phyloP scores from a whole-genome alignment of 2,329 filamentous ascomycete species.

The Penicillium psychrosexuale region DNA sequence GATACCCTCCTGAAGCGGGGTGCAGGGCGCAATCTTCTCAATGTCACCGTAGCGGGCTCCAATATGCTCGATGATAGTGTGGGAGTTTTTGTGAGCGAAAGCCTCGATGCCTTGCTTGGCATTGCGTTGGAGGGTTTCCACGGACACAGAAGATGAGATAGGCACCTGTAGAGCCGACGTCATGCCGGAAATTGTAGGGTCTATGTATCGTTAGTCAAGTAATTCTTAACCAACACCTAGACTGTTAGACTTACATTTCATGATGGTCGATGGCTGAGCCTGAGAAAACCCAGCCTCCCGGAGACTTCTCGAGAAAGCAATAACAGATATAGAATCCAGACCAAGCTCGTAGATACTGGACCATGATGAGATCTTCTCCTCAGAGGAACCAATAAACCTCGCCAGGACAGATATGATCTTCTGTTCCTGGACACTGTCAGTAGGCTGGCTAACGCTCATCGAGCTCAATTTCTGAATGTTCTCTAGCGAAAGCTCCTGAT shows the following conservation, averaged over 20 bases:
- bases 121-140: slow-evolving; percentile 40
- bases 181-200: slow-evolving; percentile 42
- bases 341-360: slow-evolving; percentile 82
- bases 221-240: background rate
- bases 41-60: slow-evolving; percentile 53
- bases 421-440: slow-evolving; percentile 32
- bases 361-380: slow-evolving; percentile 47
- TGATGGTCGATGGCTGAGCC: slow-evolving; percentile 63
- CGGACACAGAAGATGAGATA: background rate
- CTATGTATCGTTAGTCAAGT: background rate
- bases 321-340: slow-evolving; percentile 80
- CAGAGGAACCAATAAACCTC: slow-evolving; percentile 50
- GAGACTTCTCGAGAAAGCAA: slow-evolving; percentile 64
- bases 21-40: slow-evolving; percentile 76
- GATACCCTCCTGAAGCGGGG: slow-evolving; percentile 82
- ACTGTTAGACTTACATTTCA: slow-evolving; percentile 48
- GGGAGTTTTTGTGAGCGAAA: slow-evolving; percentile 60
- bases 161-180: slow-evolving; percentile 25
- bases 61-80: slow-evolving; percentile 54
- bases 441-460: slow-evolving; percentile 26
- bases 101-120: slow-evolving; percentile 62
- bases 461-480: slow-evolving; percentile 59
- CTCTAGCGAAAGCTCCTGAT: slow-evolving; percentile 58
- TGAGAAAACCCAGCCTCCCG: slow-evolving; percentile 60
- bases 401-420: slow-evolving; percentile 56